These are phyloP conservation scores for Ascochyta pisi DNA, from an alignment of 2,329 filamentous ascomycete species.

Conservation along the genomic window DNA sequence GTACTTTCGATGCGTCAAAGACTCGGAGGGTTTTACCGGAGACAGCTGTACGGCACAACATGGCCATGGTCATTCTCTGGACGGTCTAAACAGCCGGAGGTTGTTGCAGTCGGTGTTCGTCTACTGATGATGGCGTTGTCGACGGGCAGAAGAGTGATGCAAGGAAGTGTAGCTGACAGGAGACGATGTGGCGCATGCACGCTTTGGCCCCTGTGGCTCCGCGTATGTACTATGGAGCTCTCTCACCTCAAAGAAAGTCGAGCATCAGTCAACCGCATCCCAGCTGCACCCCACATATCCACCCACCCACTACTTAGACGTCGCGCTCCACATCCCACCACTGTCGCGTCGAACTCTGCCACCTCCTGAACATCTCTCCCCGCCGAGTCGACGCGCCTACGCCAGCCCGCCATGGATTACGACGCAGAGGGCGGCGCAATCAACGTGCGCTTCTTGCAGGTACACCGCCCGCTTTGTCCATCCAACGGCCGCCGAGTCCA, in stretches of 20 bases:
- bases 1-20: neutral
- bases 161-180: constrained; percentile 4
- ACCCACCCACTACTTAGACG: constrained; percentile 23
- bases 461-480: constrained; percentile 34
- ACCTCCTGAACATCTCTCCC: constrained; percentile 10
- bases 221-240: constrained; percentile 13
- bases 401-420: constrained; percentile 56
- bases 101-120: neutral
- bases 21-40: neutral
- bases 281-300: constrained; percentile 21
- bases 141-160: neutral
- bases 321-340: constrained; percentile 20
- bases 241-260: constrained; percentile 33
- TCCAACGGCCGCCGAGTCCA: constrained; percentile 6
- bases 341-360: constrained; percentile 29
- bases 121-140: neutral
- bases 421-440: constrained; percentile 55
- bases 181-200: constrained; percentile 19
- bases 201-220: constrained; percentile 4
- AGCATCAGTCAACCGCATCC: constrained; percentile 19
- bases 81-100: neutral
- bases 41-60: no score
- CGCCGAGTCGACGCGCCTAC: constrained; percentile 20
- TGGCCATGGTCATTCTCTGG: no score
- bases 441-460: constrained; percentile 49